A percentile compares a stretch with the other conserved stretches of the same genome.
These are phyloP conservation scores for Gonium pectorale DNA, from an alignment of 139 green algal genomes.

Conservation along the genomic window DNA sequence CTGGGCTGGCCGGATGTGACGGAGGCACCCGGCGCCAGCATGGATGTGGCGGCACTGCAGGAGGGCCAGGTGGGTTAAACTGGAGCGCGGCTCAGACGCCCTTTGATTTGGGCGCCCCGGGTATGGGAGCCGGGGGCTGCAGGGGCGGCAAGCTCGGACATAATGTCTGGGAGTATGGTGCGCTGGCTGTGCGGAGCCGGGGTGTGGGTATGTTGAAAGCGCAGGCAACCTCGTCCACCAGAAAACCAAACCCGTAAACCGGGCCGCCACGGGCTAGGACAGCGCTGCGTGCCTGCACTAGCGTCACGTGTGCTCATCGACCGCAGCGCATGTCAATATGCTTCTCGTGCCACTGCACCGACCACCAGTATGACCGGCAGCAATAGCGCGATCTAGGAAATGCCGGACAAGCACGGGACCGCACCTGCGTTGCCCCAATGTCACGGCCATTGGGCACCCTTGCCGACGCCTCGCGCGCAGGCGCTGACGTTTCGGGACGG, in stretches of 20 bases:
- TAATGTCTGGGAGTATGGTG: too few relatives aligned
- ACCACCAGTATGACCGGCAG: too few relatives aligned
- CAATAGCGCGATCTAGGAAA: too few relatives aligned
- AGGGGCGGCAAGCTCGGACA: too few relatives aligned
- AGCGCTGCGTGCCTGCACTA: too few relatives aligned
- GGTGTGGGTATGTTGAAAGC: too few relatives aligned
- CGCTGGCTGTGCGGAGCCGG: too few relatives aligned
- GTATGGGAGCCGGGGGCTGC: neutral
- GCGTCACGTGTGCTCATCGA: neutral
- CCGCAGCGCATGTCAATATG: neutral
- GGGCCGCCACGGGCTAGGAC: too few relatives aligned
- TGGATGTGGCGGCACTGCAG: slow-evolving; percentile 7
- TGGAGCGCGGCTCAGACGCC: too few relatives aligned
- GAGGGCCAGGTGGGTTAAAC: slow-evolving; percentile 12
- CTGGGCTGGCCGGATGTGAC: slow-evolving; percentile 7
- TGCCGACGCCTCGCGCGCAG: neutral
- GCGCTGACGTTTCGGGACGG: neutral
- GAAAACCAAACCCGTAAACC: neutral
- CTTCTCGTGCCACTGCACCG: neutral
- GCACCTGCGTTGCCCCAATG: neutral
- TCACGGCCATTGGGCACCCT: neutral
- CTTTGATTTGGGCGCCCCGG: neutral
- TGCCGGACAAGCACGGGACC: neutral
- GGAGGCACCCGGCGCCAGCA: neutral
- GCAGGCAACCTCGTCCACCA: neutral